Evolutionary conservation across 2,329 filamentous ascomycete species (phyloP), one percentile per base, ranked within the genome.

Genomic region (Cladosporium sp.): DNA sequence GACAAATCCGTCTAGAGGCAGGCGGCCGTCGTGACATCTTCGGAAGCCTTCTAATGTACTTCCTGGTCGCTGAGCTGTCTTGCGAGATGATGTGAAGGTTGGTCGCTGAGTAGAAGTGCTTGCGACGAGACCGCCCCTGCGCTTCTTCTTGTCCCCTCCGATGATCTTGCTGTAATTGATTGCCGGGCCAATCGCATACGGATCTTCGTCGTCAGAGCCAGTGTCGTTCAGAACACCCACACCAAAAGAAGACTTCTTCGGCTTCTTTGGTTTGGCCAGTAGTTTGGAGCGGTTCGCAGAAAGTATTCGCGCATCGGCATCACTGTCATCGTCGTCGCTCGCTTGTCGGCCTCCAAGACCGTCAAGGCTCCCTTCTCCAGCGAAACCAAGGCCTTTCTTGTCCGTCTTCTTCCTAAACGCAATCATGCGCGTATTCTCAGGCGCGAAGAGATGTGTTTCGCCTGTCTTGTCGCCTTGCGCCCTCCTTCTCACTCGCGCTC

Each of bases 171-270:
- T 95, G 69, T 95, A 95, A 10, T 85, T 89, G 66, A 96, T 95
- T 59, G 84, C 86, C 0, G 93, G 93, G 0, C 92, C 92, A 49
- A 97, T 85, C 54, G 92, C 87, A 66, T 95, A 97, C 0, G 89
- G 87, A 63, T 96, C 91, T 62, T 97, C 93, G 43, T 96, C 91
- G 60, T 97, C 93, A 4, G 92, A 96, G 9, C 90, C 91, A 16
- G 85, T 93, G 60, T 96, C 92, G 62, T 97, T 96, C 43, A 97
- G 72, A 1, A 96, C 77, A 0, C 92, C 92, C 11, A 95, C 85
- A 0, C 92, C 92, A 58, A 97, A 89, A 0, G 87, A 89, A 2
- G 86, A 82, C 63, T 84, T 86, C 52, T 82, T 80, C 49, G 75
- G 77, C 19, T 66, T 54, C 54, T 74, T 76, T 34, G 65, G 53